Base-by-base conservation (phyloP, 2,329 filamentous ascomycete genomes). In the Myriosclerotinia scirpicola region DNA sequence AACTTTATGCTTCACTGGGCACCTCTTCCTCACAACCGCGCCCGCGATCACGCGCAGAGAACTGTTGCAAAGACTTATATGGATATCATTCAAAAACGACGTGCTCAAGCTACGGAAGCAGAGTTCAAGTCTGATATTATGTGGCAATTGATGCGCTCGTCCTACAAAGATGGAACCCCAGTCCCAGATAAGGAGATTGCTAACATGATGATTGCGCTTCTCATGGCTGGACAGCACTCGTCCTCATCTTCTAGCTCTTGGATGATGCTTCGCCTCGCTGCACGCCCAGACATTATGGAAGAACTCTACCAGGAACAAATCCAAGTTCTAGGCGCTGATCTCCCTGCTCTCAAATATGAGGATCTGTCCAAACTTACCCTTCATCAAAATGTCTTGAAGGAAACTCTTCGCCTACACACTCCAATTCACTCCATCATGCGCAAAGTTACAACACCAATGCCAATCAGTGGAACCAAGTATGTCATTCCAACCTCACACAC, bases 391-490 rank as follows among this genome's bases (percentile, higher is more conserved):
- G 88, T 96, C 70, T 85, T 97, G 80, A 95, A 94, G 81, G 93
- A 97, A 80, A 96, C 93, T 3, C 88, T 97, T 50, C 90, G 93
- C 70, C 83, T 97, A 20, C 91, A 97, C 78, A 90, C 93, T 1
- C 93, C 93, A 0, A 97, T 98, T 75, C 93, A 97, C 84, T 95
- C 91, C 61, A 96, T 98, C 75, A 87, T 98, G 84, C 92, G 93
- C 74, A 90, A 91, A 73, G 94, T 97, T 78, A 97, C 94, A 81
- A 86, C 87, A 71, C 92, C 93, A 67, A 92, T 97, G 85, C 85
- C 87, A 14, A 85, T 97, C 36, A 87, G 92, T 40, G 91, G 90
- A 71, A 96, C 92, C 53, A 90, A 90, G 73, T 96, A 89, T 76
- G 87, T 91, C 66, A 87, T 98, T 71, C 93, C 94, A 9, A 86